phyloP scores from a whole-genome alignment of 164 flowering plant genomes.

The Paratinospora sagittata region DNA sequence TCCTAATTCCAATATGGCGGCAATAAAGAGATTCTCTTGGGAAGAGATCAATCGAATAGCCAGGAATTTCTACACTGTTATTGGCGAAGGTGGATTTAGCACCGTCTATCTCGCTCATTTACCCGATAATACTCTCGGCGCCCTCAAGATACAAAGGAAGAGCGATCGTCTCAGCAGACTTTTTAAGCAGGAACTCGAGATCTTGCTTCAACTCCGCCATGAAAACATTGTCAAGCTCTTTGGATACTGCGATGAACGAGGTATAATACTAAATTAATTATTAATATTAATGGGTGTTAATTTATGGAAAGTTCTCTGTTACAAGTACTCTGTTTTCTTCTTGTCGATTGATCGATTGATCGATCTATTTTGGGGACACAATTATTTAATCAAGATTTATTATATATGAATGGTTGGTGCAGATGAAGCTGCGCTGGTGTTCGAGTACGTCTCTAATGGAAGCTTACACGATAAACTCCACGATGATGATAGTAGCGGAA shows the following conservation, averaged over 20 bases:
- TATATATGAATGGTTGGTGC: constrained; percentile 22
- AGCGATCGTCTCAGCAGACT: constrained; percentile 49
- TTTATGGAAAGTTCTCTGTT: no score
- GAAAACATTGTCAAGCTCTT: constrained; percentile 55
- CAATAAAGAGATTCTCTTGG: constrained; percentile 41
- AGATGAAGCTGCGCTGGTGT: constrained; percentile 58
- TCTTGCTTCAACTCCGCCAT: constrained; percentile 41
- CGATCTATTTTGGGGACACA: no score
- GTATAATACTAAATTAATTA: no score
- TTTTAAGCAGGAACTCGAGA: constrained; percentile 58
- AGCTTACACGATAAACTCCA: constrained; percentile 60
- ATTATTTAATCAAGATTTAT: background rate
- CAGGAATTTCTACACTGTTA: constrained; percentile 34
- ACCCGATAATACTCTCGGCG: constrained; percentile 33
- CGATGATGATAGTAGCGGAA: background rate
- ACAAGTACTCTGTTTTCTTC: no score
- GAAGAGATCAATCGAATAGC: constrained; percentile 40
- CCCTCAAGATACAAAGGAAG: constrained; percentile 44
- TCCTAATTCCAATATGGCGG: background rate
- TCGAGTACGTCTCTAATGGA: constrained; percentile 58
- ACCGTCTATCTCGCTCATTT: constrained; percentile 52
- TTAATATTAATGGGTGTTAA: no score
- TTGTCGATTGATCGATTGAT: no score
- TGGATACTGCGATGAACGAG: constrained; percentile 60
- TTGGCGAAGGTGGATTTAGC: constrained; percentile 77